Base-by-base conservation (phyloP, 2,329 filamentous ascomycete species). In the Talaromyces albobiverticillius region DNA sequence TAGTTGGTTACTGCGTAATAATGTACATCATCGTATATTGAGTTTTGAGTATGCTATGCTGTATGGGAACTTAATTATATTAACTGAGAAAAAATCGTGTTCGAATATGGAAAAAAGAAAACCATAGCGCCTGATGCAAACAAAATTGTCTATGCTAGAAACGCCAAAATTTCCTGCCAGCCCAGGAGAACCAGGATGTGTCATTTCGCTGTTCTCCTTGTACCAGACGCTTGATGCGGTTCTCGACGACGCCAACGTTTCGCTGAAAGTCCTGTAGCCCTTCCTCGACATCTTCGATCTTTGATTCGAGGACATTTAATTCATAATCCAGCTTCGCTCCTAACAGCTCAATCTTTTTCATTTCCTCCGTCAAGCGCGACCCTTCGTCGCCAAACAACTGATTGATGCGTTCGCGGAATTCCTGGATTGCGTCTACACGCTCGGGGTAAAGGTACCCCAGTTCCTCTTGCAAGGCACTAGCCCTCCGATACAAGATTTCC, bases 291-390 rank as follows among this genome's bases (percentile, higher is more conserved):
- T 97, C 93, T 62, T 89, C 82, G 9, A 96, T 87, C 63, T 90
- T 90, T 46, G 86, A 84, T 46, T 85, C 79, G n/a, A 97, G 76
- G 14, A 85, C 84, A 56, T 87, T 83, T 57, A 96, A 86, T 75
- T 96, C 93, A 70, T 97, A 97, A 64, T 97, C 92, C 53, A 97
- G 78, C 71, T 92, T 92, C 18, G 90, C 90, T 2, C 87, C 84
- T 36, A 95, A 76, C 20, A 87, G 82, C 67, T 95, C 91, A 13
- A 96, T 79, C 59, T 94, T 89, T 68, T 87, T 87, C 57, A 91
- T 77, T 14, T 81, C 81, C 65, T 94, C 89, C 3, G 81, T 82
- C 34, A 95, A 76, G 50, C 82, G 79, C 20, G 80, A 79, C 38
- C 86, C 82, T 71, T 95, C 88, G 46, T 86, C 83, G 0, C 80